Evolutionary conservation across 1,284 basidiomycete genomes (phyloP).

Genomic region (Puccinia horiana): DNA sequence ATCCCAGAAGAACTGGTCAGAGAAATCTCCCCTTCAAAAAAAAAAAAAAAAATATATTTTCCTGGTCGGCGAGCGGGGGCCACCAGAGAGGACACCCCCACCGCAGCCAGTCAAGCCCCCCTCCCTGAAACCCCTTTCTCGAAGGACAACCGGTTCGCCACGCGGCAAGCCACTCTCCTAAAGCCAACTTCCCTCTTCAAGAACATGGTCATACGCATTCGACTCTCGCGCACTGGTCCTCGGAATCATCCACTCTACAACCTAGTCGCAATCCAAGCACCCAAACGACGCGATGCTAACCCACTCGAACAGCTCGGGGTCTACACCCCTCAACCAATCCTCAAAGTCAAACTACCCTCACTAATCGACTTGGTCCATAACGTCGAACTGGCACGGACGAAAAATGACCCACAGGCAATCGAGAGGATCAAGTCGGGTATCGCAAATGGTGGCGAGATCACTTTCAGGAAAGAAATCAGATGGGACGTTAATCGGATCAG

Average conservation of each 20-base stretch:
- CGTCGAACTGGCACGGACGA: slow-evolving; percentile 18
- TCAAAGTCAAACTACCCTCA: slow-evolving; percentile 42
- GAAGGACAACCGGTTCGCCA: too few relatives aligned
- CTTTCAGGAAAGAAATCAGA: slow-evolving; percentile 33
- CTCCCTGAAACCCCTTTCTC: too few relatives aligned
- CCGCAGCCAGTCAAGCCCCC: too few relatives aligned
- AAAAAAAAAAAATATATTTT: too few relatives aligned
- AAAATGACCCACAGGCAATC: slow-evolving; percentile 14
- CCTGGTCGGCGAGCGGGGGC: too few relatives aligned
- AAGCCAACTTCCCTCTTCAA: too few relatives aligned
- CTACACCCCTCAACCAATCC: slow-evolving; percentile 34
- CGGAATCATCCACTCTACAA: slow-evolving; percentile 42
- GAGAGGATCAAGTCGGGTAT: slow-evolving; percentile 22
- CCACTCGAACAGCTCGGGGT: slow-evolving; percentile 42
- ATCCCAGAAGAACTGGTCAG: too few relatives aligned
- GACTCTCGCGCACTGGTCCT: slow-evolving; percentile 34
- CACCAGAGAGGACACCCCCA: too few relatives aligned
- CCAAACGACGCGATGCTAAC: slow-evolving; percentile 43
- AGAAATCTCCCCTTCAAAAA: too few relatives aligned
- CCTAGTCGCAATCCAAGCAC: slow-evolving; percentile 46
- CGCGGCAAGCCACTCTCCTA: too few relatives aligned
- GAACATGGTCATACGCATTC: slow-evolving; percentile 6
- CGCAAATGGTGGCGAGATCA: slow-evolving; percentile 30
- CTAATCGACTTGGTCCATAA: slow-evolving; percentile 38
- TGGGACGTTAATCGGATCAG: slow-evolving; percentile 46